Evolutionary conservation across 805 yeast genomes (phyloP).

Genomic region (Wickerhamia fluorescens): DNA sequence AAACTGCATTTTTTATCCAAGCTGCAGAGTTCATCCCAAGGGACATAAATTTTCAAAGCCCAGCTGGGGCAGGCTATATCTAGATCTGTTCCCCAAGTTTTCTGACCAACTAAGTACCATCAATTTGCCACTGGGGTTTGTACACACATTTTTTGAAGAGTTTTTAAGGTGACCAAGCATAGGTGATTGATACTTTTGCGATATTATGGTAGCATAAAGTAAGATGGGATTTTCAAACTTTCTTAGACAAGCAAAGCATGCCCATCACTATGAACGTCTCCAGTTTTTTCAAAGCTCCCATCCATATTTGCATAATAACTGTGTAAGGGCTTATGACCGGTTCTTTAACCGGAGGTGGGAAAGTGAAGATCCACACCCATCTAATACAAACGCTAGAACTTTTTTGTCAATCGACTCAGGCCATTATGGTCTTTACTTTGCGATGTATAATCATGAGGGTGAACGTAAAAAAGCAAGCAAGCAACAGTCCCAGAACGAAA

Average conservation of each 20-base stretch:
- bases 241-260: constrained; percentile 10
- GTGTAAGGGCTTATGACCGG: constrained; percentile 5
- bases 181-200: too few relatives aligned
- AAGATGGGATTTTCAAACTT: constrained; percentile 10
- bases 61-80: too few relatives aligned
- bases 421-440: constrained; percentile 38
- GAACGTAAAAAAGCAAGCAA: constrained; percentile 9
- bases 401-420: constrained; percentile 27
- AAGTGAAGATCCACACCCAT: constrained; percentile 20
- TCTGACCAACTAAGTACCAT: too few relatives aligned
- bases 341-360: constrained; percentile 11
- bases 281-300: constrained; percentile 20
- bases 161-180: too few relatives aligned
- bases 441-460: constrained; percentile 32
- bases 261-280: constrained; percentile 10
- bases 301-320: constrained; percentile 13
- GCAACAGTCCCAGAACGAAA: constrained; percentile 5
- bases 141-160: too few relatives aligned
- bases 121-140: too few relatives aligned
- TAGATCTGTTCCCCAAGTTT: too few relatives aligned
- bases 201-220: too few relatives aligned
- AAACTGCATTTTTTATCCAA: too few relatives aligned
- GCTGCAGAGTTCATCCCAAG: too few relatives aligned
- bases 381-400: constrained; percentile 8
- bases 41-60: too few relatives aligned